Evolutionary conservation across 2,329 filamentous ascomycete species (phyloP).

Genomic region (Talaromyces piceae): DNA sequence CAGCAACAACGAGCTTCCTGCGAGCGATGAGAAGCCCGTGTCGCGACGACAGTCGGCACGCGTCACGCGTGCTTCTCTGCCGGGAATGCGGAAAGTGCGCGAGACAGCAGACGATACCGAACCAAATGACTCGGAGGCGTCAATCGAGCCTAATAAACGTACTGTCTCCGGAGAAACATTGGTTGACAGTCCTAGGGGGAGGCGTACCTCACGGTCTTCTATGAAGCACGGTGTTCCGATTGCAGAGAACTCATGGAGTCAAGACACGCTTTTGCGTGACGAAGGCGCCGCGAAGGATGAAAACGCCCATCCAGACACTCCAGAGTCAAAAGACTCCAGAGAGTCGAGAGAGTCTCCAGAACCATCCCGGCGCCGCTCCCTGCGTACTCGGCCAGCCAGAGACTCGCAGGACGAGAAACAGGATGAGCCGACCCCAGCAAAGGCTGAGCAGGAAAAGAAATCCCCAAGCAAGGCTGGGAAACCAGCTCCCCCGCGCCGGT

Average conservation of each 20-base stretch:
- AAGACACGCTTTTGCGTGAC: slow-evolving; percentile 16
- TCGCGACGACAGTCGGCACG: slow-evolving; percentile 31
- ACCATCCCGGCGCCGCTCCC: slow-evolving; percentile 17
- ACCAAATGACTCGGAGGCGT: slow-evolving; percentile 12
- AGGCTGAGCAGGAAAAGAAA: slow-evolving; percentile 16
- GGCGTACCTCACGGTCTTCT: slow-evolving; percentile 29
- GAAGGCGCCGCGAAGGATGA: slow-evolving; percentile 18
- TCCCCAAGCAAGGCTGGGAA: slow-evolving; percentile 15
- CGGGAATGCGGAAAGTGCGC: slow-evolving; percentile 22
- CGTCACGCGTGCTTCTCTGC: slow-evolving; percentile 33
- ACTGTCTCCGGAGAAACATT: slow-evolving; percentile 27
- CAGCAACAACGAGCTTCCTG: slow-evolving; percentile 32
- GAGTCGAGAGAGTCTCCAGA: slow-evolving; percentile 20
- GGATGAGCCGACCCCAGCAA: slow-evolving; percentile 11
- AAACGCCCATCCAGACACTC: slow-evolving; percentile 26
- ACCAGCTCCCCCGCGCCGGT: slow-evolving; percentile 29
- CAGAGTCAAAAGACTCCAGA: slow-evolving; percentile 28
- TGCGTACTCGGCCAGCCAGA: slow-evolving; percentile 26
- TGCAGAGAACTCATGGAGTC: slow-evolving; percentile 29
- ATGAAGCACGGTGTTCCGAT: slow-evolving; percentile 35
- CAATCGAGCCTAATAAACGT: slow-evolving; percentile 20
- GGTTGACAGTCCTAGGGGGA: slow-evolving; percentile 30
- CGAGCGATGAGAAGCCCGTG: slow-evolving; percentile 25
- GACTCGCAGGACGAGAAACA: slow-evolving; percentile 17
- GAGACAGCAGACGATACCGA: slow-evolving; percentile 18